Evolutionary conservation across 2,329 filamentous ascomycete species (phyloP), one percentile per base, ranked within the genome.

Genomic region (Cladosporium sp.): DNA sequence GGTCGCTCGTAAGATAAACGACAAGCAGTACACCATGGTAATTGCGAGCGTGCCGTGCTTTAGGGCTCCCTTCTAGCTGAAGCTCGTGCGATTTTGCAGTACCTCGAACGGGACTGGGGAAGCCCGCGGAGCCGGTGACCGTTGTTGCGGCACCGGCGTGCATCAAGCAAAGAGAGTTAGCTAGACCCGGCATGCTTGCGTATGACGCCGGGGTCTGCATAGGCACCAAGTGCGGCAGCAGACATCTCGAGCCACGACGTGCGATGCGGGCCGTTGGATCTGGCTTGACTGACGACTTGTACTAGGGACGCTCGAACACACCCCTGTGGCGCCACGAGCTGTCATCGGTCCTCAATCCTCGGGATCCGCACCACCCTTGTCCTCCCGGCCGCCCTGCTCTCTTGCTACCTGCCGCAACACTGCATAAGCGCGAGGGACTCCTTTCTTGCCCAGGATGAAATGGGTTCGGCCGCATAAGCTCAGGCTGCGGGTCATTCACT

Each of bases 291-390:
- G 62, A 65, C 53, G 50, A 63, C 50, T 44, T 58, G 35, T 35
- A 64, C 59, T 62, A 52, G 59, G 21, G 28, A 53, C 58, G 33
- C 58, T 61, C n/a, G 26, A 61, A 31, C 26, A 31, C 61, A 37
- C 61, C 61, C 61, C 61, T 63, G 61, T 63, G 61, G 61, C 61
- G 61, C 61, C 50, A 59, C 56, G 62, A 58, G 62, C 56, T 65
- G 62, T 65, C 62, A 65, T 65, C 53, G 49, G 53, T 55, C 62
- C 62, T 59, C 44, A 58, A 26, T 59, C 21, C 37, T 49, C 40
- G 53, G 53, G 52, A 58, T 65, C 37, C 62, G 53, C 62, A 65
- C 62, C 14, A 65, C 62, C 53, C 61, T 63, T 63, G 61, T 63
- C 61, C 61, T 65, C 53, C 53, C 62, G 53, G 33, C 40, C 56